Conservation (phyloP, 306 rosid species). For the Citrullus mucosospermus region DNA sequence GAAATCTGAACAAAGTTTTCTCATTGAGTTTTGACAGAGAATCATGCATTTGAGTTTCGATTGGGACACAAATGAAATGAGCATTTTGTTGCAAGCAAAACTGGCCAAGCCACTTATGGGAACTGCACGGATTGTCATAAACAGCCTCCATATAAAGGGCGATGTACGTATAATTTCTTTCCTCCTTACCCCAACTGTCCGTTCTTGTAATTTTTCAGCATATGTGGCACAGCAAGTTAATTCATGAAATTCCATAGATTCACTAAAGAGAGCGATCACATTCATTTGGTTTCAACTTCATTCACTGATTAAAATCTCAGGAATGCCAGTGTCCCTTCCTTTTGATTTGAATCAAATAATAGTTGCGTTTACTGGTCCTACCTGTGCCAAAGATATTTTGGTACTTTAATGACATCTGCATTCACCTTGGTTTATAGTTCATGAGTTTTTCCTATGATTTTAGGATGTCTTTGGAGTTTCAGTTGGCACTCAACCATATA, state of each 20-base stretch:
- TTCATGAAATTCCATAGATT: background rate
- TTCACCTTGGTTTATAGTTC: background rate
- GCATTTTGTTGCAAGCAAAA: constrained; percentile 80
- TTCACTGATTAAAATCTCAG: background rate
- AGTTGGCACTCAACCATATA: background rate
- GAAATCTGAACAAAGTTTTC: background rate
- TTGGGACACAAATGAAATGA: constrained; percentile 94
- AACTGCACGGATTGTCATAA: constrained; percentile 90
- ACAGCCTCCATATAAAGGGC: constrained; percentile 91
- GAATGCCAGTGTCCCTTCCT: background rate
- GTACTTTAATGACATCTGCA: background rate
- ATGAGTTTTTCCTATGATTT: background rate
- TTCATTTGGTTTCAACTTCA: background rate
- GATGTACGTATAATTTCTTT: constrained; percentile 54
- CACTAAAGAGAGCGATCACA: background rate
- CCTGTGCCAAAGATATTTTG: background rate
- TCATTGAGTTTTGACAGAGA: constrained; percentile 28
- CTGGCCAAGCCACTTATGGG: constrained; percentile 76
- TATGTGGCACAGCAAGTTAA: background rate
- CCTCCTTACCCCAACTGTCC: background rate
- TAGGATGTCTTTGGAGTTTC: background rate
- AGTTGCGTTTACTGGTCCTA: background rate
- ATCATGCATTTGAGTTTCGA: constrained; percentile 71
- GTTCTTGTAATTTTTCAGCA: background rate
- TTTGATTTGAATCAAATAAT: background rate